Evolutionary conservation across 2,329 filamentous ascomycete genomes (phyloP), one percentile per base, ranked within the genome.

Genomic region (Chaetomium sp.): DNA sequence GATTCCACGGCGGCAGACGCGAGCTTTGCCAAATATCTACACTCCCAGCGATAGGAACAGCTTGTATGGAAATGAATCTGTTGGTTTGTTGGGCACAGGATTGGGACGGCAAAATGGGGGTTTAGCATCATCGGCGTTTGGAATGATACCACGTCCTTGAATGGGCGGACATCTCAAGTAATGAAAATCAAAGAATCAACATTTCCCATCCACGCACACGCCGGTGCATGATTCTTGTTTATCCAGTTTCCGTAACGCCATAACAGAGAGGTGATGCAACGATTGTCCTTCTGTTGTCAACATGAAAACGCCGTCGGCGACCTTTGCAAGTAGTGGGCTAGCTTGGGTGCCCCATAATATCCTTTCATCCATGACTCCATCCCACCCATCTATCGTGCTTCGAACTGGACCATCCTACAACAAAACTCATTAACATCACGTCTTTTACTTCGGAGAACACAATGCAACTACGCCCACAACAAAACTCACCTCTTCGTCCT

Each of bases 391-490:
- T 73, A 97, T 74, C 92, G 84, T 51, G 94, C 94, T 78, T 99
- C 91, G 68, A 99, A 97, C 75, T 99, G 94, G 51, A 97, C 91
- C 91, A 97, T 96, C 69, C 92, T 95, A 65, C 43, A 44, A 7
- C 2, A 11, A 8, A 56, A 14, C 53, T 70, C 54, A 69, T 64
- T 35, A 34, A 32, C 27, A 27, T n/a, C 19, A 6, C 10, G n/a
- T 6, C 12, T 4, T 10, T 10, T n/a, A 6, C n/a, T 1, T 1
- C 10, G 5, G 12, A n/a, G 4, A 10, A 7, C 9, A 14, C 14
- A 2, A 8, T 2, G 2, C 9, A 27, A 19, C 87, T 73, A 71
- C 19, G 3, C 10, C 12, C 9, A 14, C 14, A 2, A 8, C 2
- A 2, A 32, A 27, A 19, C 87, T 73, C 71, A 96, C 94, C 94